Evolutionary conservation across 805 yeast genomes (phyloP), one percentile per base, ranked within the genome.

Genomic region (Hanseniaspora jakobsenii): DNA sequence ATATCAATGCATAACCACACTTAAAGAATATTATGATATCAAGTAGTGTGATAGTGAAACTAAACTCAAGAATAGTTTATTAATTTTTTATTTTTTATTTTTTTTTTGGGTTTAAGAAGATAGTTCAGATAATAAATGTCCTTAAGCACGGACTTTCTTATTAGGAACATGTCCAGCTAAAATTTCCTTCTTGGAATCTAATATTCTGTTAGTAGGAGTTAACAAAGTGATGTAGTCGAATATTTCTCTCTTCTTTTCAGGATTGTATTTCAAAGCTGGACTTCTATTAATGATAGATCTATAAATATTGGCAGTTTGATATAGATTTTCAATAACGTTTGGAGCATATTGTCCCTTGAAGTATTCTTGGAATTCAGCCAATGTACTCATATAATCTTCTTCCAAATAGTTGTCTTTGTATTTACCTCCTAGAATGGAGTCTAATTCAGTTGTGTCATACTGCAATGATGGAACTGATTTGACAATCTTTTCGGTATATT

Each of bases 331-430:
- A 14, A 42, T 24, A 22, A 42, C 46, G 29, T 42, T 42, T 14
- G 46, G 46, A 35, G 46, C 46, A 42, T 28, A 42, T 7, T 28
- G 34, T 14, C 46, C 46, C 14, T 42, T 35, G 10, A 35, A 42
- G 22, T 42, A 18, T 4, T 10, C 28, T 35, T 42, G 39, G 39
- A 35, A 42, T 7, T 35, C 39, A 28, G 30, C 3, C 12, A 42
- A 21, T 1, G 24, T 14, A 31, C 24, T 35, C 21, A 32, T 4
- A 13, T 36, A 27, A 14, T 32, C 22, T 7, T 34, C 18, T 9
- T 35, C 35, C 19, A 42, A 35, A 27, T 28, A 42, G 13, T 42
- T 39, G 28, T 42, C 39, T 16, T 42, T 34, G 22, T 35, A 42
- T 12, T 42, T 17, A 42, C 46, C 36, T 13, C 26, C 32, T 16